phyloP scores from a whole-genome alignment of 2,329 filamentous ascomycete genomes.

The Colletotrichum camelliae region DNA sequence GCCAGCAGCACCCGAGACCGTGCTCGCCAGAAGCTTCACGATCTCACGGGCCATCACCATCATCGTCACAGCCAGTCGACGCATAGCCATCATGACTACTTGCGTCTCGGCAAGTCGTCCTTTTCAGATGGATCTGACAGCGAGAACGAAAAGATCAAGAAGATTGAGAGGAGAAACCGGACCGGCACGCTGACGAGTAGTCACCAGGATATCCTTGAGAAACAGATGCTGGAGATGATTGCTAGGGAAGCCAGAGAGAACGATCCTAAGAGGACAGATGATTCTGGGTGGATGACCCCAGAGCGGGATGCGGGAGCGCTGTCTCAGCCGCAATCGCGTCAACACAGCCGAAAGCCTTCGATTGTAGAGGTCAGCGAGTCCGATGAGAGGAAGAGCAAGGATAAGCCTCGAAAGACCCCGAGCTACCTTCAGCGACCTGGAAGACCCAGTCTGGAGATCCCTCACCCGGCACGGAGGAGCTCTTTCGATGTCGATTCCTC shows the following conservation, averaged over 20 bases:
- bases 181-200: conserved; percentile 54
- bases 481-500: conserved; percentile 53
- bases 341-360: conserved; percentile 41
- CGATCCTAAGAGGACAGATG: conserved; percentile 29
- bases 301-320: conserved; percentile 15
- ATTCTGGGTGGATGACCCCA: conserved; percentile 11
- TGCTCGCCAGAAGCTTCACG: conserved; percentile 65
- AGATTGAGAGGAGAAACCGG: conserved; percentile 42
- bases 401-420: conserved; percentile 26
- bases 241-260: conserved; percentile 55
- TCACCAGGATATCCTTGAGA: conserved; percentile 60
- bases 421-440: conserved; percentile 31
- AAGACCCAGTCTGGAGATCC: conserved; percentile 55
- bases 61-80: conserved; percentile 53
- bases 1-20: conserved; percentile 62
- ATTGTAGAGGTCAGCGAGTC: conserved; percentile 44
- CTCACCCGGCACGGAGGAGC: conserved; percentile 37
- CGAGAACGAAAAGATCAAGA: conserved; percentile 46
- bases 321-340: conserved; percentile 34
- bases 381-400: conserved; percentile 31
- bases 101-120: conserved; percentile 57
- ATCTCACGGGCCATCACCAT: conserved; percentile 50
- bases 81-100: conserved; percentile 57
- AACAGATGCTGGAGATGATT: conserved; percentile 67
- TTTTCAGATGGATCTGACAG: conserved; percentile 67